Evolutionary conservation across 345 rosid genomes (phyloP).

Genomic region (Nasturtium officinale): DNA sequence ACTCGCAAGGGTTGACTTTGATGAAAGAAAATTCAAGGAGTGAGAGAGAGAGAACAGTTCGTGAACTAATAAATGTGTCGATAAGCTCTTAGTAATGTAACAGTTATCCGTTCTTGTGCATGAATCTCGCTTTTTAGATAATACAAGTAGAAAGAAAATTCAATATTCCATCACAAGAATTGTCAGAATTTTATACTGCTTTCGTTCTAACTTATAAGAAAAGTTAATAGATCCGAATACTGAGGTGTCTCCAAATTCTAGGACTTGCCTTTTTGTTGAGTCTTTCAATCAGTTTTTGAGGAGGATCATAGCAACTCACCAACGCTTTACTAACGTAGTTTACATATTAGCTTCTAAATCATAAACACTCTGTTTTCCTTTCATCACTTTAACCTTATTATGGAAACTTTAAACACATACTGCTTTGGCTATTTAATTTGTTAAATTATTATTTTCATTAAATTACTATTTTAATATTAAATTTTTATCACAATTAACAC

Average conservation of each 20-base stretch:
- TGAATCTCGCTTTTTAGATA: neutral
- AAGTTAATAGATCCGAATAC: neutral
- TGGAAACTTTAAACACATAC: neutral
- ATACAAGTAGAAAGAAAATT: neutral
- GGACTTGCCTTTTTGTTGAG: conserved; percentile 1
- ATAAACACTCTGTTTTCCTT: neutral
- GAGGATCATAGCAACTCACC: conserved; percentile 17
- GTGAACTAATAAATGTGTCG: conserved; percentile 38
- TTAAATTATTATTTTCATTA: neutral
- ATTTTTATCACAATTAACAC: neutral
- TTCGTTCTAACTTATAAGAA: neutral
- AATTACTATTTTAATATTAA: too few species aligned
- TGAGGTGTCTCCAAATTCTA: neutral
- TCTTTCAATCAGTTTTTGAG: neutral
- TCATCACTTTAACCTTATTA: neutral
- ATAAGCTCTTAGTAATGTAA: conserved; percentile 19
- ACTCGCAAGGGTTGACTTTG: conserved; percentile 32
- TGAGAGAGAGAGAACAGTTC: neutral
- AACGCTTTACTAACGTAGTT: neutral
- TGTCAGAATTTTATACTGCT: neutral
- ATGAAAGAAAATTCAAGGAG: neutral
- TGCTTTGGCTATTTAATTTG: neutral
- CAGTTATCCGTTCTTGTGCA: conserved; percentile 16
- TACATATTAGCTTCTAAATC: neutral
- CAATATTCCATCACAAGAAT: neutral